These are phyloP conservation scores for Sporopachydermia lactativora DNA, from an alignment of 805 yeast genomes.

Conservation along the genomic window DNA sequence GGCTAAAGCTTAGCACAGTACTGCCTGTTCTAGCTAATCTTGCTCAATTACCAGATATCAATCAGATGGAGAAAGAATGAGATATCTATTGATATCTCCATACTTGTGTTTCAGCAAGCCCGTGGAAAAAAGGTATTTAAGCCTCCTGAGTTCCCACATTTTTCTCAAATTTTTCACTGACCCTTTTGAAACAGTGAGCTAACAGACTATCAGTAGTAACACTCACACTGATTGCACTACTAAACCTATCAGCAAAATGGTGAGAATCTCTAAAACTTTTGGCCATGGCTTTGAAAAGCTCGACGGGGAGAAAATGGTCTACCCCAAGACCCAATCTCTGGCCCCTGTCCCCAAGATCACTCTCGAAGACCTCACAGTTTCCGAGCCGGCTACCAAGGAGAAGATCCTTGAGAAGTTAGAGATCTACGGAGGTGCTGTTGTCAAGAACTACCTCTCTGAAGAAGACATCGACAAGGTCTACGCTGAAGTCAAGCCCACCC, in stretches of 20 bases:
- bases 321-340: neutral
- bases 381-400: constrained; percentile 4
- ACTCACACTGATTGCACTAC: too few relatives aligned
- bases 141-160: too few relatives aligned
- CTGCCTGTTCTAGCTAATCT: too few relatives aligned
- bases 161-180: too few relatives aligned
- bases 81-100: too few relatives aligned
- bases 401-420: constrained; percentile 11
- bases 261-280: neutral
- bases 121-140: too few relatives aligned
- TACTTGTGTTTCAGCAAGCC: too few relatives aligned
- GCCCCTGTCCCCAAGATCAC: constrained; percentile 5
- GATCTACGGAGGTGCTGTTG: constrained; percentile 16
- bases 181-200: too few relatives aligned
- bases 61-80: too few relatives aligned
- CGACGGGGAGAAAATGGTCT: constrained; percentile 10
- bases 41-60: too few relatives aligned
- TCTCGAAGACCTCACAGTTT: constrained; percentile 6
- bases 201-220: too few relatives aligned
- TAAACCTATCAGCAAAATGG: constrained; percentile 3
- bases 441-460: constrained; percentile 11
- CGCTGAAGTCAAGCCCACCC: constrained; percentile 14
- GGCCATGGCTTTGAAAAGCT: constrained; percentile 6
- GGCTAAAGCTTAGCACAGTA: too few relatives aligned
- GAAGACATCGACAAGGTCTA: constrained; percentile 10